These are phyloP conservation scores for Citrullus mucosospermus DNA, from an alignment of 306 rosid genomes.

Conservation along the genomic window DNA sequence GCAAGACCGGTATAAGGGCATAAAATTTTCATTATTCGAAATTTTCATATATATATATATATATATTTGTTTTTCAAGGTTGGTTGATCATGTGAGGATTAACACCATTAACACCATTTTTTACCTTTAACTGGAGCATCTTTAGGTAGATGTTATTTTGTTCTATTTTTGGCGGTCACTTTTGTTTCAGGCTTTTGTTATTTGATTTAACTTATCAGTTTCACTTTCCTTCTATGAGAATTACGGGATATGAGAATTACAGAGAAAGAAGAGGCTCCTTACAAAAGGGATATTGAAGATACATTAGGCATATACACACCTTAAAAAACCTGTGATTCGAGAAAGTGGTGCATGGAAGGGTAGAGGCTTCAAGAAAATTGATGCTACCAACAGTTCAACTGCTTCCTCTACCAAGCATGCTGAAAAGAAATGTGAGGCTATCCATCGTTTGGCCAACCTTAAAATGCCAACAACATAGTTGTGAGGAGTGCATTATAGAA, in stretches of 20 bases:
- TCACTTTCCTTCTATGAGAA: not conserved
- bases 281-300: not conserved
- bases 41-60: too few species aligned
- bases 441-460: slow-evolving; percentile 97
- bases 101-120: not conserved
- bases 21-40: too few species aligned
- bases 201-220: not conserved
- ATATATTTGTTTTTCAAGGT: not conserved
- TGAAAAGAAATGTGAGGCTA: slow-evolving; percentile 82
- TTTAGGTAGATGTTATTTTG: not conserved
- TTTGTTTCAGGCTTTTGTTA: not conserved
- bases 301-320: slow-evolving; percentile 17
- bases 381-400: slow-evolving; percentile 76
- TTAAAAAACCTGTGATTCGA: slow-evolving; percentile 72
- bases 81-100: not conserved
- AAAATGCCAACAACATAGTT: slow-evolving; percentile 14
- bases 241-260: not conserved
- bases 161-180: not conserved
- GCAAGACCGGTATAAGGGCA: not conserved
- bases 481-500: slow-evolving; percentile 15
- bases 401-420: slow-evolving; percentile 89
- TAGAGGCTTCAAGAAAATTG: slow-evolving; percentile 66
- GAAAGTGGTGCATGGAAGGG: slow-evolving; percentile 73
- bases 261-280: not conserved
- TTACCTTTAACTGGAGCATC: not conserved